These are phyloP conservation scores for Globisporangium echinulatum DNA, from an alignment of 352 stramenopile genomes.

Conservation along the genomic window DNA sequence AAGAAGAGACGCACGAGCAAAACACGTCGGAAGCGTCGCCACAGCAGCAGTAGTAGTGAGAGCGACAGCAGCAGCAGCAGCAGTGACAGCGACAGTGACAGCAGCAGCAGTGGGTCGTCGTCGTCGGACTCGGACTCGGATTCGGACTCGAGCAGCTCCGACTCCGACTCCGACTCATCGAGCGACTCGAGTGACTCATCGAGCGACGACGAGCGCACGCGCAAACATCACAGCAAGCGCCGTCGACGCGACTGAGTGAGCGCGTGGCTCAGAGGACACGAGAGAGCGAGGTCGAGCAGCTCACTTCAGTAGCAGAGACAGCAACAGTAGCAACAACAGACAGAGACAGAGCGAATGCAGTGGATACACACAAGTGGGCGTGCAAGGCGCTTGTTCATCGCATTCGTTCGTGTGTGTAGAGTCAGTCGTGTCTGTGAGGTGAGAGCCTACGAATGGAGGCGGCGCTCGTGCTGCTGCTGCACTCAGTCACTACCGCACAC, in stretches of 20 bases:
- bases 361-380: too few species aligned
- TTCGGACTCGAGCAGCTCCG: conserved; percentile 11
- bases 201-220: conserved; percentile 11
- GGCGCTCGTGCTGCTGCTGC: too few species aligned
- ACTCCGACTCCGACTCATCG: conserved; percentile 18
- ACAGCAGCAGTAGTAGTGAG: conserved; percentile 22
- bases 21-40: conserved; percentile 19
- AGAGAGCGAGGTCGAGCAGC: background rate
- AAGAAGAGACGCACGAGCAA: conserved; percentile 17
- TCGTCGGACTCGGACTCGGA: conserved; percentile 21
- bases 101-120: conserved; percentile 17
- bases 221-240: conserved; percentile 27
- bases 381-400: too few species aligned
- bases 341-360: background rate
- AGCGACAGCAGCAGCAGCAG: conserved; percentile 31
- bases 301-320: too few species aligned
- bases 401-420: too few species aligned
- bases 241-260: conserved; percentile 29
- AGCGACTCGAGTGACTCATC: conserved; percentile 8
- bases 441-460: too few species aligned
- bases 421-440: too few species aligned
- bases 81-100: conserved; percentile 26
- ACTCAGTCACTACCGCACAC: too few species aligned
- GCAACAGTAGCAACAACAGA: background rate
- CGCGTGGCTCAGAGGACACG: background rate